A percentile compares a stretch with the other conserved stretches of the same genome.
These are phyloP conservation scores for Populus pruinosa DNA, from an alignment of 345 rosid genomes.

Conservation along the genomic window DNA sequence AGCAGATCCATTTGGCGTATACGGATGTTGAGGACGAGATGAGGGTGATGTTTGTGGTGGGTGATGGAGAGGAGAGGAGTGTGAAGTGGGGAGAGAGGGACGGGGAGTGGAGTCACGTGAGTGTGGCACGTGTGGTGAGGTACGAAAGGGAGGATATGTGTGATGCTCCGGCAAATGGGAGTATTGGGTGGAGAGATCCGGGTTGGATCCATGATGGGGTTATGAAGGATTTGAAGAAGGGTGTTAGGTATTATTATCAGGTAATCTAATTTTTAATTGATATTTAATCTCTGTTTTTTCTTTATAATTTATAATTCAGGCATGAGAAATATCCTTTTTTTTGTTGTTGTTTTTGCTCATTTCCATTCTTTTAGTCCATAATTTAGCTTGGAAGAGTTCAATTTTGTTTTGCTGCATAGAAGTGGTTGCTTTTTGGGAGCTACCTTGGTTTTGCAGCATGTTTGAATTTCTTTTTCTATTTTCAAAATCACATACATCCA, in stretches of 20 bases:
- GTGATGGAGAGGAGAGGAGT: conserved; percentile 52
- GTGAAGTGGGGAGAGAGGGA: conserved; percentile 64
- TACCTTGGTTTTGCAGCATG: background rate
- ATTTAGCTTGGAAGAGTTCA: too few species aligned
- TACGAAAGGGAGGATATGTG: conserved; percentile 81
- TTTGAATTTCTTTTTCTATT: background rate
- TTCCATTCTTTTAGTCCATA: too few species aligned
- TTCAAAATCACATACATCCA: background rate
- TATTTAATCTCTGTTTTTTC: background rate
- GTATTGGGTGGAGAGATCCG: conserved; percentile 91
- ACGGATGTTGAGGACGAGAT: conserved; percentile 64
- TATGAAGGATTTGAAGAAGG: conserved; percentile 55
- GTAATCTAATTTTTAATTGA: conserved; percentile 27
- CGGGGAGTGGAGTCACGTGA: conserved; percentile 31
- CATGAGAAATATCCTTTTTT: too few species aligned
- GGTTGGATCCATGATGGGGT: conserved; percentile 79
- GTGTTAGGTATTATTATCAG: conserved; percentile 66
- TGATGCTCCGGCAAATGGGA: conserved; percentile 69
- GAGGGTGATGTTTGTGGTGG: conserved; percentile 81
- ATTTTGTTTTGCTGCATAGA: background rate
- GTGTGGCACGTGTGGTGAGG: conserved; percentile 54
- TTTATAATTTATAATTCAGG: background rate
- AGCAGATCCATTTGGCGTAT: conserved; percentile 73
- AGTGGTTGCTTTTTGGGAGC: background rate
- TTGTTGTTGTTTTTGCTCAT: too few species aligned